Base-by-base conservation (phyloP, 768 basidiomycete species). In the Sutorius australiensis region DNA sequence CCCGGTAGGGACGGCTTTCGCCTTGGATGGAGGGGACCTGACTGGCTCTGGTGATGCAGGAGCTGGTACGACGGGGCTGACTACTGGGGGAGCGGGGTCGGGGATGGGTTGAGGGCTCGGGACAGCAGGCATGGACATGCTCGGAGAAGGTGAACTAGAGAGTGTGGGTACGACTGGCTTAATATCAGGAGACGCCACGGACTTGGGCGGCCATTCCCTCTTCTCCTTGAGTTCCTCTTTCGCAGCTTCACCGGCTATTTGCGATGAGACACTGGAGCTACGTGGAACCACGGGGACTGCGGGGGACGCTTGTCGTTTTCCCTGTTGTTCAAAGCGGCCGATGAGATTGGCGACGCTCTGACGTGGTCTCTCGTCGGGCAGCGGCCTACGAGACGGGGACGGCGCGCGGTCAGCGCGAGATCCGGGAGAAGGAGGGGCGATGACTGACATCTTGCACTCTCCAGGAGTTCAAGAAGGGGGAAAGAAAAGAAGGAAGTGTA, bases 341-440 rank as follows among this genome's bases (percentile, higher is more conserved):
- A 93, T 93, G 72, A 93, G 85, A 67, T 92, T 93, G 58, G 91
- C 91, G 44, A 93, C 91, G 62, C 86, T 89, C 67, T 81, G 82
- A 54, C 91, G 86, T 45, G 90, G 89, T 65, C 87, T 81, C 73
- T 93, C 91, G 77, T 92, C 90, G 70, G 91, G 89, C 57, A 91
- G 73, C 50, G 87, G 86, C 90, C 89, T 92, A 64, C 57, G 60
- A 57, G 55, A 55, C 56, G 60, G 48, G 16, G 32, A 49, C 24
- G 38, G 38, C 14, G 27, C 37, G 34, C 11, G 7, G 52, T 70
- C 39, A 62, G 58, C 44, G 31, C 36, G 49, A 53, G 45, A 59
- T 56, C 51, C 31, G 50, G 46, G n/a, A 40, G 14, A 28, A 58
- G 49, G 39, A 40, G 36, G 14, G 42, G 54, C 53, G n/a, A 44